These are phyloP conservation scores for Neonothopanus nambi DNA, from an alignment of 1,284 basidiomycete species.

Conservation along the genomic window DNA sequence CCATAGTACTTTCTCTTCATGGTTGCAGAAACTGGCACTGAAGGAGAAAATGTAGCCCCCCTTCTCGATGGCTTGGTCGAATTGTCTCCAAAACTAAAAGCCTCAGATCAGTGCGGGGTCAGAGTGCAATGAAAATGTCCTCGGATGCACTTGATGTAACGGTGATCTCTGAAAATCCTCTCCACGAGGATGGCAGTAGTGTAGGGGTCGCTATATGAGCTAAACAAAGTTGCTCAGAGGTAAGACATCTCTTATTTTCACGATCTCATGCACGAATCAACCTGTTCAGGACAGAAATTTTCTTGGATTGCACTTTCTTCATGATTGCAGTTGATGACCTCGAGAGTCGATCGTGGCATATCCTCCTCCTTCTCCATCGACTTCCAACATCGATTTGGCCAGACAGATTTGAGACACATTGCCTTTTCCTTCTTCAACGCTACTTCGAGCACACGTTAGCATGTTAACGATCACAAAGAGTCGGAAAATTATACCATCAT, in stretches of 20 bases:
- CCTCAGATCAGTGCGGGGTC: not conserved
- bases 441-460: not conserved
- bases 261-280: too few relatives aligned
- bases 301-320: too few relatives aligned
- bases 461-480: not conserved
- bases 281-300: too few relatives aligned
- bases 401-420: not conserved
- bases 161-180: not conserved
- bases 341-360: too few relatives aligned
- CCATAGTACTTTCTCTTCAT: not conserved
- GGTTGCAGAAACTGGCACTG: not conserved
- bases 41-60: not conserved
- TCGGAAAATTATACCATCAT: not conserved
- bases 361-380: too few relatives aligned
- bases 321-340: too few relatives aligned
- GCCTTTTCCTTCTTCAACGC: not conserved
- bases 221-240: not conserved
- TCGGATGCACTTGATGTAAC: not conserved
- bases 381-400: not conserved
- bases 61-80: slow-evolving; percentile 1
- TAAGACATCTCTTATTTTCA: not conserved
- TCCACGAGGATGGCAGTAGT: too few relatives aligned
- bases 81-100: slow-evolving; percentile 1
- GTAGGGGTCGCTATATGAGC: not conserved
- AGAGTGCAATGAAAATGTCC: not conserved